Evolutionary conservation across 805 yeast species (phyloP).

Genomic region (Saccharomycopsis sp.): DNA sequence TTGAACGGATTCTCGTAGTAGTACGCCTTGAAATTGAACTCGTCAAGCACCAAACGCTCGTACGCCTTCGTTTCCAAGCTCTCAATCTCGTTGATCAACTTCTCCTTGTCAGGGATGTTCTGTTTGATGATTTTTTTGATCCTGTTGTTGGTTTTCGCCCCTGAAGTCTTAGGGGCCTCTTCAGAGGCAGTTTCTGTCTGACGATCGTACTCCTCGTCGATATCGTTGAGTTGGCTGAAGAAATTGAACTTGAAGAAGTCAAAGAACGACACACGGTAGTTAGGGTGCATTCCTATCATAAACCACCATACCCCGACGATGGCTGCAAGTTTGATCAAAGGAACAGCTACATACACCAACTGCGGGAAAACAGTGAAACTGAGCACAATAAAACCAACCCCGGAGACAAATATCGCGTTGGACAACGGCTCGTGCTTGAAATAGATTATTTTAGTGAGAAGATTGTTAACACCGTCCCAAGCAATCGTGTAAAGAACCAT

Average conservation of each 20-base stretch:
- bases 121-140: conserved; percentile 2
- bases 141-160: neutral
- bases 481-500: conserved; percentile 56
- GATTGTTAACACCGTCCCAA: conserved; percentile 49
- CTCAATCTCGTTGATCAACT: conserved; percentile 9
- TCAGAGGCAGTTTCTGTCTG: neutral
- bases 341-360: conserved; percentile 26
- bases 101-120: conserved; percentile 9
- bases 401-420: conserved; percentile 38
- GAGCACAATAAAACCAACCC: conserved; percentile 29
- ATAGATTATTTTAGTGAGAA: conserved; percentile 51
- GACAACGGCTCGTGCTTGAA: conserved; percentile 60
- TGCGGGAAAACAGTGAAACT: conserved; percentile 29
- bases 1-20: neutral
- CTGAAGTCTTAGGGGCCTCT: neutral
- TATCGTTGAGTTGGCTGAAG: conserved; percentile 45
- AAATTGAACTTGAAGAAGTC: conserved; percentile 30
- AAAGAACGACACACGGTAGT: conserved; percentile 40
- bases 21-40: conserved; percentile 10
- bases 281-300: conserved; percentile 44
- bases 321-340: conserved; percentile 31
- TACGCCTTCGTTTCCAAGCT: neutral
- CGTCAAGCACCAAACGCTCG: conserved; percentile 7
- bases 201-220: neutral
- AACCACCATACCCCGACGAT: conserved; percentile 45